These are phyloP conservation scores for Apodospora peruviana DNA, from an alignment of 495 filamentous ascomycete genomes.

Conservation along the genomic window DNA sequence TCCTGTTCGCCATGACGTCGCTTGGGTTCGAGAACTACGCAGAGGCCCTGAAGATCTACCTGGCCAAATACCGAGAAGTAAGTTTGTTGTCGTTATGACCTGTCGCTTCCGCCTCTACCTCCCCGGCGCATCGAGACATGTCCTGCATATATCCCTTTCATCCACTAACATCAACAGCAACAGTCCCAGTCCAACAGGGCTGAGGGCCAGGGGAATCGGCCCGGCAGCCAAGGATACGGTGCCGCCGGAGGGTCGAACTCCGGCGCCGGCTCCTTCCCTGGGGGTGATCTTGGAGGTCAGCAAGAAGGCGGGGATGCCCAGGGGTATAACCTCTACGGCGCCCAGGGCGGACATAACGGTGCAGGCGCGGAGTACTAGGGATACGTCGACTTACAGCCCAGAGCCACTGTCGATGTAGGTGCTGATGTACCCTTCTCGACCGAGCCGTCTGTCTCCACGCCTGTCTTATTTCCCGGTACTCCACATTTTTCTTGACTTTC, in stretches of 20 bases:
- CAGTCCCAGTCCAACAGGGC: slow-evolving; percentile 74
- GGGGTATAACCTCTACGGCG: slow-evolving; percentile 53
- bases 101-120: slow-evolving; percentile 1
- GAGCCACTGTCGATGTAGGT: too few species aligned
- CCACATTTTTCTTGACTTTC: not conserved
- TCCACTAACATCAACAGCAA: slow-evolving; percentile 19
- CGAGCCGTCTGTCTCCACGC: not conserved
- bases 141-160: too few species aligned
- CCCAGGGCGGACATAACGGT: slow-evolving; percentile 66
- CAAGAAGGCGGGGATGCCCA: slow-evolving; percentile 52
- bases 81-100: slow-evolving; percentile 33
- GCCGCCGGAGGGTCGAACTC: slow-evolving; percentile 45
- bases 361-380: slow-evolving; percentile 43
- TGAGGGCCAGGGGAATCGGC: slow-evolving; percentile 63
- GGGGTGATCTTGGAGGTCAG: slow-evolving; percentile 52
- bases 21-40: slow-evolving; percentile 98
- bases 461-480: not conserved
- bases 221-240: slow-evolving; percentile 65
- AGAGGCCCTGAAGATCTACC: slow-evolving; percentile 95
- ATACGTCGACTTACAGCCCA: too few species aligned
- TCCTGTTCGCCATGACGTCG: slow-evolving; percentile 97
- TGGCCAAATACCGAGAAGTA: slow-evolving; percentile 97
- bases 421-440: too few species aligned
- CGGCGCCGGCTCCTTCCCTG: slow-evolving; percentile 49
- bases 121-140: too few species aligned